A percentile compares a stretch with the other conserved stretches of the same genome.
phyloP scores from a whole-genome alignment of 2,329 filamentous ascomycete genomes.

The Fusarium beomiforme region DNA sequence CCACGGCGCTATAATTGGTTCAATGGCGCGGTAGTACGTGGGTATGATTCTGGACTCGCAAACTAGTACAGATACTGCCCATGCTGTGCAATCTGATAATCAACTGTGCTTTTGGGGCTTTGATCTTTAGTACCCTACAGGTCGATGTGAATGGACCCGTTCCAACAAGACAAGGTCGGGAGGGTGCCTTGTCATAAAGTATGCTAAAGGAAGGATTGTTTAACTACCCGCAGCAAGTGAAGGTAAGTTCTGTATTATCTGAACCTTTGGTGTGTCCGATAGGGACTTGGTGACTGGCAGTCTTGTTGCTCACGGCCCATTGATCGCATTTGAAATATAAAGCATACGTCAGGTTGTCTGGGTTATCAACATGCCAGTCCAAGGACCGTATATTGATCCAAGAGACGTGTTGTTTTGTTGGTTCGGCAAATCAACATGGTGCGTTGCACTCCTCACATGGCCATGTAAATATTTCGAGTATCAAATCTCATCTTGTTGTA shows the following conservation, averaged over 20 bases:
- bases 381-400: background rate
- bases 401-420: background rate
- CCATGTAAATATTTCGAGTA: background rate
- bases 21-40: background rate
- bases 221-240: background rate
- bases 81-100: background rate
- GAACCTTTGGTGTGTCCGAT: background rate
- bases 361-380: background rate
- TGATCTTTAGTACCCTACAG: background rate
- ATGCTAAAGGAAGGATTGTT: background rate
- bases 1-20: background rate
- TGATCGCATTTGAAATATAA: background rate
- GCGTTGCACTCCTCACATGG: background rate
- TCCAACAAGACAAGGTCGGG: background rate
- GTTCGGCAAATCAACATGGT: background rate
- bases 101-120: background rate
- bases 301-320: background rate
- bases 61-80: background rate
- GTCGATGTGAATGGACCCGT: background rate
- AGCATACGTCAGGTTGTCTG: background rate
- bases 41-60: conserved; percentile 2
- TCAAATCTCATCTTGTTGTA: background rate
- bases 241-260: background rate
- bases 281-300: background rate
- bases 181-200: background rate